Evolutionary conservation across 1,284 basidiomycete genomes (phyloP).

Genomic region (Ustilago cynodontis): DNA sequence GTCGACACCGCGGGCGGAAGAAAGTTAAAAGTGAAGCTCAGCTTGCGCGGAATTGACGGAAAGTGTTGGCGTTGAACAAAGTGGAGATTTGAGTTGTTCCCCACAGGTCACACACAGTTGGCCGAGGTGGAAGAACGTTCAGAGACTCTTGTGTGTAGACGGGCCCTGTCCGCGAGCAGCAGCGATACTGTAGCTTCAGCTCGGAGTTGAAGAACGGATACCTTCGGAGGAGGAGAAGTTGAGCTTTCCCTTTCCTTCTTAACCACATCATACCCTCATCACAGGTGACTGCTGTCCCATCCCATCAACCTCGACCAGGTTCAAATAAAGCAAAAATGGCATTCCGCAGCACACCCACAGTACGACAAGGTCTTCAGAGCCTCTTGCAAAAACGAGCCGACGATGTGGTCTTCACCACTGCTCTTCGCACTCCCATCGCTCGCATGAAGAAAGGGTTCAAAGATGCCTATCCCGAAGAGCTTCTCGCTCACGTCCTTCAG

Average conservation of each 20-base stretch:
- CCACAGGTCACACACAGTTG: constrained; percentile 25
- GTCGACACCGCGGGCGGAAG: constrained; percentile 38
- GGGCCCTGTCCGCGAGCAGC: constrained; percentile 22
- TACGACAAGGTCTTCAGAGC: constrained; percentile 51
- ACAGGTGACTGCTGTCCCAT: background rate
- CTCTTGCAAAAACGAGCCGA: constrained; percentile 60
- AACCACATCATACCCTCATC: constrained; percentile 1
- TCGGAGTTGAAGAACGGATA: constrained; percentile 11
- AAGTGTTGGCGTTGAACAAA: background rate
- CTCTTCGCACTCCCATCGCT: constrained; percentile 70
- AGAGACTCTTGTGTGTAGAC: background rate
- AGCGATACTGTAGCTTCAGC: background rate
- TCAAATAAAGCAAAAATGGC: constrained; percentile 43
- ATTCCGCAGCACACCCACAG: constrained; percentile 40
- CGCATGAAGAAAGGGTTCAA: constrained; percentile 68
- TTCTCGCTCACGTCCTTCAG: constrained; percentile 67
- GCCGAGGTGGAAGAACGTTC: constrained; percentile 31
- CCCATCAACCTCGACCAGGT: background rate
- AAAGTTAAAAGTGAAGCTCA: constrained; percentile 30
- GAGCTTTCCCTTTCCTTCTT: background rate
- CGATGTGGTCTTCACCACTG: constrained; percentile 68
- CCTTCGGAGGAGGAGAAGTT: constrained; percentile 6
- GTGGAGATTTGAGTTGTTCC: constrained; percentile 9
- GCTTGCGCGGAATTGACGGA: constrained; percentile 47
- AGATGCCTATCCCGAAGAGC: constrained; percentile 69